Evolutionary conservation across 345 rosid species (phyloP).

Genomic region (Ceriops decandra): DNA sequence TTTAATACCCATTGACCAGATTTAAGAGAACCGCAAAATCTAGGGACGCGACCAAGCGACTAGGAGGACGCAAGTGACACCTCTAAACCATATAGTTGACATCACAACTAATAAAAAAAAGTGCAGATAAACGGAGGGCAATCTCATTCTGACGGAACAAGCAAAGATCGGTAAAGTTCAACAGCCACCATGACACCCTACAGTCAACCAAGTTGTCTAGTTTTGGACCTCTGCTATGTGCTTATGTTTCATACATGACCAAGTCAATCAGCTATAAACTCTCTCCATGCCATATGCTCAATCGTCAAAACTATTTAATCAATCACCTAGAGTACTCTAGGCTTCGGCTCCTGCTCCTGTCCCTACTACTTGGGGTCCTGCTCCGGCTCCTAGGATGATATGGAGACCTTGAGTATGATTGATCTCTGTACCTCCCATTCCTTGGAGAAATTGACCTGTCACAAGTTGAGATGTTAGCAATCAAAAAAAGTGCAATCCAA

Average conservation of each 20-base stretch:
- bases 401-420: conserved; percentile 54
- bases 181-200: not conserved
- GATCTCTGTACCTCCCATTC: conserved; percentile 44
- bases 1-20: too few species aligned
- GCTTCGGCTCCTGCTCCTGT: conserved; percentile 39
- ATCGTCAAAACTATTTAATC: not conserved
- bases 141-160: not conserved
- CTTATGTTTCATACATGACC: not conserved
- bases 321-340: conserved; percentile 33
- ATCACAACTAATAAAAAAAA: too few species aligned
- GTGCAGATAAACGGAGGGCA: not conserved
- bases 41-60: too few species aligned
- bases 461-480: not conserved
- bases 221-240: not conserved
- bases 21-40: too few species aligned
- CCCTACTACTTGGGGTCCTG: conserved; percentile 34
- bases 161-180: not conserved
- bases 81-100: too few species aligned
- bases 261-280: not conserved
- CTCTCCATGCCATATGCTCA: not conserved
- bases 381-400: conserved; percentile 45
- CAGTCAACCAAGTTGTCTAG: not conserved
- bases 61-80: too few species aligned
- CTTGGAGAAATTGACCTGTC: conserved; percentile 64
- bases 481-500: not conserved